phyloP scores from a whole-genome alignment of 495 filamentous ascomycete genomes.

The Penicillium odoratum region DNA sequence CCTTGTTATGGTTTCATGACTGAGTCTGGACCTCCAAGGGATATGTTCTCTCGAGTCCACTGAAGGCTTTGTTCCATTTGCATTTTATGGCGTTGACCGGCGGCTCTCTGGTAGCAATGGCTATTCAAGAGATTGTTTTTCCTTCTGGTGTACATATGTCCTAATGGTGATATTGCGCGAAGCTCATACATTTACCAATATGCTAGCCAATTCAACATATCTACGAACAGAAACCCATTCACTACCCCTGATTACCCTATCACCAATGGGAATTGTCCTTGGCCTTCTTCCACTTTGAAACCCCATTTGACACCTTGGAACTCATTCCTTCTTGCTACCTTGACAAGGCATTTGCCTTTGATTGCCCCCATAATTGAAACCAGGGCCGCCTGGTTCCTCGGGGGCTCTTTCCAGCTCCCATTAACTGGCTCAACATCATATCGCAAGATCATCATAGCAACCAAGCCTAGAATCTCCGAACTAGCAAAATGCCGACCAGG shows the following conservation, averaged over 20 bases:
- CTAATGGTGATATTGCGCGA: conserved; percentile 8
- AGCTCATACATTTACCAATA: neutral
- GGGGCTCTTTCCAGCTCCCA: conserved; percentile 24
- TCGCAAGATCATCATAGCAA: conserved; percentile 38
- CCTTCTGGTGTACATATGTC: conserved; percentile 24
- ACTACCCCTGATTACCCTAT: neutral
- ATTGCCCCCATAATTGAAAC: conserved; percentile 19
- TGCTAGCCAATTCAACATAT: neutral
- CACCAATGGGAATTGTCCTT: conserved; percentile 23
- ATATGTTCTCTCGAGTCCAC: neutral
- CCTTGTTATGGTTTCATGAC: conserved; percentile 10
- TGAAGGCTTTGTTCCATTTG: conserved; percentile 15
- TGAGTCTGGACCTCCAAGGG: neutral
- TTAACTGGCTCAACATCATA: conserved; percentile 36
- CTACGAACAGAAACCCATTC: neutral
- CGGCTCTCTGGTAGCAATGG: conserved; percentile 12
- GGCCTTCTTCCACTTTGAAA: conserved; percentile 23
- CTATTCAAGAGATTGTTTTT: conserved; percentile 17
- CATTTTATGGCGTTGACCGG: conserved; percentile 29
- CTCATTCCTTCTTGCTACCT: conserved; percentile 15
- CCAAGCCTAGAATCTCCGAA: conserved; percentile 39
- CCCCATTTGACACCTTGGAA: conserved; percentile 28
- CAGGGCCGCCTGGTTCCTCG: conserved; percentile 17
- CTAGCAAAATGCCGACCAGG: conserved; percentile 50
- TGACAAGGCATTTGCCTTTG: conserved; percentile 20